Percentiles rank a stretch among this genome's conserved stretches.
phyloP scores from a whole-genome alignment of 2,329 filamentous ascomycete species.

The Hymenoscyphus infarciens region DNA sequence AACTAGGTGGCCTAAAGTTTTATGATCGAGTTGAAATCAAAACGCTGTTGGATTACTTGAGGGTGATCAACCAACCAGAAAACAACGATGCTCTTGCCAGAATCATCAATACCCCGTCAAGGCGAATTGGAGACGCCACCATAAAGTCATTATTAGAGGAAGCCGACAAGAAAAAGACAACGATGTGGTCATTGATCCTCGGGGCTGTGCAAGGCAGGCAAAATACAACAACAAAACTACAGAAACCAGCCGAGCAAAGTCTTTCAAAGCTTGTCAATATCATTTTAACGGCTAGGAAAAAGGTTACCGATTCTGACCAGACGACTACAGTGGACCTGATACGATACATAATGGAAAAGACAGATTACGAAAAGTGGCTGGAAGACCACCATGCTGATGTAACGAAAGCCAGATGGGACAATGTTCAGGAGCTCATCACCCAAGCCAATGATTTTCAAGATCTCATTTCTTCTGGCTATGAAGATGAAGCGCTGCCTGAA shows the following conservation, averaged over 20 bases:
- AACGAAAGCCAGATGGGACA: conserved; percentile 77
- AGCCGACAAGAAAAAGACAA: conserved; percentile 64
- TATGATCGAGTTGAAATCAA: conserved; percentile 91
- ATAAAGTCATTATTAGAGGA: conserved; percentile 72
- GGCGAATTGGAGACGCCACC: conserved; percentile 77
- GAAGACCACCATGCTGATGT: conserved; percentile 69
- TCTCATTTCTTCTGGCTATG: conserved; percentile 31
- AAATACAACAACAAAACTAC: conserved; percentile 51
- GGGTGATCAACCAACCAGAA: conserved; percentile 77
- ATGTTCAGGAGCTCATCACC: conserved; percentile 81
- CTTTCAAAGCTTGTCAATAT: conserved; percentile 57
- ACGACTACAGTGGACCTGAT: conserved; percentile 39
- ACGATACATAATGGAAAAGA: conserved; percentile 56
- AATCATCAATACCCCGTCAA: conserved; percentile 78
- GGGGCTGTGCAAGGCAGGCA: conserved; percentile 50
- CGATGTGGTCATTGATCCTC: conserved; percentile 74
- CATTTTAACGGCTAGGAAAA: conserved; percentile 54
- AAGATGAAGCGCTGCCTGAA: conserved; percentile 57
- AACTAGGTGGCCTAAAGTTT: conserved; percentile 69
- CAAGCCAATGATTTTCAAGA: conserved; percentile 69
- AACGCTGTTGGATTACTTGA: conserved; percentile 80
- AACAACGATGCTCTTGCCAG: conserved; percentile 83
- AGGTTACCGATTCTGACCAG: conserved; percentile 39
- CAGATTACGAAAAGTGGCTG: conserved; percentile 72
- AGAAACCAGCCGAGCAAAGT: conserved; percentile 52